Evolutionary conservation across 768 basidiomycete species (phyloP).

Genomic region (Phylloporus rhodoxanthus): DNA sequence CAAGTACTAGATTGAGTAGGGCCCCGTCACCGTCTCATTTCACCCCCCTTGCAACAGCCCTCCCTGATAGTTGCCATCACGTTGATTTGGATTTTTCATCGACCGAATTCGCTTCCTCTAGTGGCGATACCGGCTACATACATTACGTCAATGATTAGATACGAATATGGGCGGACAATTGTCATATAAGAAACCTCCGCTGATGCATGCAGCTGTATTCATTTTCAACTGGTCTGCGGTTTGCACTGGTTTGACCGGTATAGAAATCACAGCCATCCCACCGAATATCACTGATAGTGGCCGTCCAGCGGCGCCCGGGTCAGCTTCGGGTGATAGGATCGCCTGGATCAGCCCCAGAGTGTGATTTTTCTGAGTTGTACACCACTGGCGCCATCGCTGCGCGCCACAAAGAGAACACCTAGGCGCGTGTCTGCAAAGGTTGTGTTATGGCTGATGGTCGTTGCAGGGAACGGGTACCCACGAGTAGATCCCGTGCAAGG

Average conservation of each 20-base stretch:
- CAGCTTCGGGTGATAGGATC: neutral
- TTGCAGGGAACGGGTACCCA: slow-evolving; percentile 12
- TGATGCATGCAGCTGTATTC: no score
- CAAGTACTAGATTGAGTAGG: no score
- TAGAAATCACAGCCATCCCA: neutral
- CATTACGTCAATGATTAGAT: no score
- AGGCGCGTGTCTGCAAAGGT: slow-evolving; percentile 32
- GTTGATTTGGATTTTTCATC: no score
- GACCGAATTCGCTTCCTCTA: no score
- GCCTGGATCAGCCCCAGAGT: slow-evolving; percentile 32
- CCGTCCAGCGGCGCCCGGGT: neutral
- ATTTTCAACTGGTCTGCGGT: no score
- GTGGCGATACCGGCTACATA: no score
- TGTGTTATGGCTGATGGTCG: neutral
- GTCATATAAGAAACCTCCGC: neutral
- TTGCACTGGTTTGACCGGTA: neutral
- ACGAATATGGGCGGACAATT: no score
- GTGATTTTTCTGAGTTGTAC: slow-evolving; percentile 38
- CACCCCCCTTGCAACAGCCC: no score
- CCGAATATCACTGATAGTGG: neutral
- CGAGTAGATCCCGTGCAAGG: slow-evolving; percentile 31
- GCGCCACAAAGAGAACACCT: slow-evolving; percentile 38
- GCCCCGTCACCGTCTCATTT: no score
- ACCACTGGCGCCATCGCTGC: slow-evolving; percentile 21
- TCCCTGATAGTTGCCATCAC: no score